These are phyloP conservation scores for Penicillium sp. DNA, from an alignment of 2,329 filamentous ascomycete genomes.

Conservation along the genomic window DNA sequence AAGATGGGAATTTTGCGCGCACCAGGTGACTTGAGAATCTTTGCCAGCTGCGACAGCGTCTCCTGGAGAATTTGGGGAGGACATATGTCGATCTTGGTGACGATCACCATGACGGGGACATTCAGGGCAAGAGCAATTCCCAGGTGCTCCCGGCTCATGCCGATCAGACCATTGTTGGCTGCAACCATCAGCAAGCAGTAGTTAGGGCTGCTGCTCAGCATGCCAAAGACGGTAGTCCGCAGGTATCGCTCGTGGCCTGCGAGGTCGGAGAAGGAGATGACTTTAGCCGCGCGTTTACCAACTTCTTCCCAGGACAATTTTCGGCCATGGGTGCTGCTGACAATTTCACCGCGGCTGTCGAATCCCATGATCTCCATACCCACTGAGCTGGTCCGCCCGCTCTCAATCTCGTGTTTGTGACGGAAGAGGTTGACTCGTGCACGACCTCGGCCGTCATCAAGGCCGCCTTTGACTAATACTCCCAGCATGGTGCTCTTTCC, in stretches of 20 bases:
- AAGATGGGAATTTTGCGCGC: constrained; percentile 95
- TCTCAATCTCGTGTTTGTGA: constrained; percentile 97
- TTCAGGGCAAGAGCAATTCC: constrained; percentile 93
- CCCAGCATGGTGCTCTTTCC: constrained; percentile 96
- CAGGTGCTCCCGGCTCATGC: constrained; percentile 97
- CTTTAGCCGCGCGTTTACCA: constrained; percentile 87
- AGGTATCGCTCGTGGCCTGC: constrained; percentile 95
- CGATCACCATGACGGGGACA: constrained; percentile 94
- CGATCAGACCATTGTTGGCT: constrained; percentile 93
- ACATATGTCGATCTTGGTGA: constrained; percentile 98
- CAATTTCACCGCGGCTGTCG: constrained; percentile 77
- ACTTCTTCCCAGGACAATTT: constrained; percentile 97
- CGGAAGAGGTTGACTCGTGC: constrained; percentile 94
- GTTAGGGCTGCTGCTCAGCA: constrained; percentile 91
- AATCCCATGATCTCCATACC: constrained; percentile 99
- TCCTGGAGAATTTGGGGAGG: constrained; percentile 92
- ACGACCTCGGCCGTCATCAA: constrained; percentile 91
- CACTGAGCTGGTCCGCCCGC: constrained; percentile 89
- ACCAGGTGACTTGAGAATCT: constrained; percentile 89
- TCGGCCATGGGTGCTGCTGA: constrained; percentile 78
- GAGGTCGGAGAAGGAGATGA: constrained; percentile 93
- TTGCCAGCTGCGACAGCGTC: constrained; percentile 84
- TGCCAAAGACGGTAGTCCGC: constrained; percentile 91
- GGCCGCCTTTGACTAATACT: constrained; percentile 88
- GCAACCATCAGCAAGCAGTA: constrained; percentile 98